Conservation (phyloP, 345 rosid genomes). For the Leavenworthia alabamica region DNA sequence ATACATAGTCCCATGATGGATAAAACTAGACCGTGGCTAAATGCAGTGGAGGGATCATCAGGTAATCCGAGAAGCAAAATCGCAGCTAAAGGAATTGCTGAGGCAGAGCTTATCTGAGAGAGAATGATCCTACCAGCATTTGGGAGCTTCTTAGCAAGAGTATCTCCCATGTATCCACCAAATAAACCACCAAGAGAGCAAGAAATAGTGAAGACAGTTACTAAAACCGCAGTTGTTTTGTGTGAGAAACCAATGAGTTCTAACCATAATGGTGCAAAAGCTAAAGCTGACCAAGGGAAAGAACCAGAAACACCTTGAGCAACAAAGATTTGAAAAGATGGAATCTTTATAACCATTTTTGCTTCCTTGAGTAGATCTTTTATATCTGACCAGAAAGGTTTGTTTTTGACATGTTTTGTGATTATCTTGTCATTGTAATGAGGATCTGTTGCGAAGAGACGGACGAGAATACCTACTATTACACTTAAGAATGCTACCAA, state of each 20-base stretch:
- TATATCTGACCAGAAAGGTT: conserved; percentile 38
- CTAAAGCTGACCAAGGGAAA: conserved; percentile 58
- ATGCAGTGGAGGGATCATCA: conserved; percentile 48
- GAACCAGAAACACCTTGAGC: conserved; percentile 67
- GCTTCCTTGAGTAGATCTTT: conserved; percentile 43
- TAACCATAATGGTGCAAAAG: conserved; percentile 60
- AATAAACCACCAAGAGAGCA: conserved; percentile 41
- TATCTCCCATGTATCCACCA: conserved; percentile 63
- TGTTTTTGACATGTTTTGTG: conserved; percentile 4
- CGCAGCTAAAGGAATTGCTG: conserved; percentile 58
- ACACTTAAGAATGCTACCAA: conserved; percentile 54
- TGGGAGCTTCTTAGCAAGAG: conserved; percentile 39
- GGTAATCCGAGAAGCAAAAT: conserved; percentile 51
- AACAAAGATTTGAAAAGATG: conserved; percentile 58
- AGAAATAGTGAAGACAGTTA: conserved; percentile 36
- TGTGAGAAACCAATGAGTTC: conserved; percentile 68
- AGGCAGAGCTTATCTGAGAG: conserved; percentile 55
- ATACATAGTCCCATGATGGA: conserved; percentile 49
- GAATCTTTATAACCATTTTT: conserved; percentile 45
- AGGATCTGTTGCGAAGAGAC: conserved; percentile 60
- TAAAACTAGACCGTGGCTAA: conserved; percentile 46
- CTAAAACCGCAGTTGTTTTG: conserved; percentile 40
- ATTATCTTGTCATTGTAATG: conserved; percentile 23
- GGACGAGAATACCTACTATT: conserved; percentile 52
- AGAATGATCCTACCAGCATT: conserved; percentile 53